Evolutionary conservation across 225 moss, liverwort and hornwort genomes (phyloP).

Genomic region (Physcomitrellopsis africana): DNA sequence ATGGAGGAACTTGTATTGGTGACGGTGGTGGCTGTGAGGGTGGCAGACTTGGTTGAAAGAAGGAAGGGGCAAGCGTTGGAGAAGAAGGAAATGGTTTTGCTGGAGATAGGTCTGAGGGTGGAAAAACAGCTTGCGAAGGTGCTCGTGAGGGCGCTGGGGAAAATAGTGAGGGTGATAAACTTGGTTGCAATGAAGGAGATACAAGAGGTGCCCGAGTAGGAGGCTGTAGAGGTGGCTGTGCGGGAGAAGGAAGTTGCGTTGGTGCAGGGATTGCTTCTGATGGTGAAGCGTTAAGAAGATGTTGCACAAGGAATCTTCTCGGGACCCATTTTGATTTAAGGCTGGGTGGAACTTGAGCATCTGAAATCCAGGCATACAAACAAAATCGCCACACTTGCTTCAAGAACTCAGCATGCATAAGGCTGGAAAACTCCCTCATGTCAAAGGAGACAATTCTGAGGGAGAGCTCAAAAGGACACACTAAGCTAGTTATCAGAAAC

Average conservation of each 20-base stretch:
- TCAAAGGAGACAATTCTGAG: too few relatives aligned
- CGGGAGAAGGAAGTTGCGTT: background rate
- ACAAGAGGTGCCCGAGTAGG: background rate
- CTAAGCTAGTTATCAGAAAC: too few relatives aligned
- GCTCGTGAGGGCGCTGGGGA: background rate
- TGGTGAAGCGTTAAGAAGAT: background rate
- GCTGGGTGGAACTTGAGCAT: constrained; percentile 1
- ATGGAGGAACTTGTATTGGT: constrained; percentile 12
- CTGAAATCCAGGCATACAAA: constrained; percentile 3
- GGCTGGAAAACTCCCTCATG: too few relatives aligned
- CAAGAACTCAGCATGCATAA: too few relatives aligned
- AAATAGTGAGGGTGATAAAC: too few relatives aligned
- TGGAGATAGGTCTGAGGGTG: background rate
- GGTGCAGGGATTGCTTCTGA: constrained; percentile 21
- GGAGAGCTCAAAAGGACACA: too few relatives aligned
- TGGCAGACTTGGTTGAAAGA: too few relatives aligned
- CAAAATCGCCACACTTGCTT: background rate
- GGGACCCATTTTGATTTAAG: constrained; percentile 26
- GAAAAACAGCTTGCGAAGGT: too few relatives aligned
- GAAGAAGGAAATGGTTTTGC: too few relatives aligned
- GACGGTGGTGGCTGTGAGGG: background rate
- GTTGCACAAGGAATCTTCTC: constrained; percentile 40
- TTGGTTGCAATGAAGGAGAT: background rate
- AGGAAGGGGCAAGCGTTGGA: too few relatives aligned
- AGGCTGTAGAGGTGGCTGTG: background rate